Evolutionary conservation across 2,329 filamentous ascomycete species (phyloP), one percentile per base, ranked within the genome.

Genomic region (Claviceps sp.): DNA sequence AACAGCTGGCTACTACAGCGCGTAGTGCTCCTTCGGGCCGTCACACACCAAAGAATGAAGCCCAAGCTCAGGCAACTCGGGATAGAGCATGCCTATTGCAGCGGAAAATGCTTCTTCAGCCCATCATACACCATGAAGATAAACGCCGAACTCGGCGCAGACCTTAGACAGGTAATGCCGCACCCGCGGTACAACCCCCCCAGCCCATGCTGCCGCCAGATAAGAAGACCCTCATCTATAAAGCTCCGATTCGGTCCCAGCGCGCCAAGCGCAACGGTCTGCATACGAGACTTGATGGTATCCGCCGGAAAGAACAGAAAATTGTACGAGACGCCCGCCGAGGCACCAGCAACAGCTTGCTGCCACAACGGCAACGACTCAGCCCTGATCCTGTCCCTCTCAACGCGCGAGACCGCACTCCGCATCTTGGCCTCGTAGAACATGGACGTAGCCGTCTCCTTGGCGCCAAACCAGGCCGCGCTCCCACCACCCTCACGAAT

Each of bases 251-350:
- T 76, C 52, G 71, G 69, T 2, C 72, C 72, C 22, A 72, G 69
- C 8, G 74, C 72, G 36, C 76, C 78, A 44, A 88, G 73, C 5
- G 89, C 84, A 50, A 85, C 78, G 0, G 93, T 98, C 70, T 98
- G 93, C 84, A 98, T 95, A 47, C 91, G 82, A 18, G 87, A 94
- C 71, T 98, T 98, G 72, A 98, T 85, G 0, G 93, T 98, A 66
- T 98, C 93, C 48, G 93, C 93, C 0, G 93, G 93, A 66, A 93
- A 98, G 74, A 97, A 96, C 22, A 95, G 72, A 65, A 97, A 97
- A 66, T 98, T 98, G 71, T 98, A 98, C 38, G 82, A 84, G 72
- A 96, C 87, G 50, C 93, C 93, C 3, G 91, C 93, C 7, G 83
- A 81, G 2, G 91, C 91, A 43, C 91, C 91, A 1, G 90, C 87